Evolutionary conservation across 2,329 filamentous ascomycete species (phyloP), one percentile per base, ranked within the genome.

Genomic region (Niveomyces coronatus): DNA sequence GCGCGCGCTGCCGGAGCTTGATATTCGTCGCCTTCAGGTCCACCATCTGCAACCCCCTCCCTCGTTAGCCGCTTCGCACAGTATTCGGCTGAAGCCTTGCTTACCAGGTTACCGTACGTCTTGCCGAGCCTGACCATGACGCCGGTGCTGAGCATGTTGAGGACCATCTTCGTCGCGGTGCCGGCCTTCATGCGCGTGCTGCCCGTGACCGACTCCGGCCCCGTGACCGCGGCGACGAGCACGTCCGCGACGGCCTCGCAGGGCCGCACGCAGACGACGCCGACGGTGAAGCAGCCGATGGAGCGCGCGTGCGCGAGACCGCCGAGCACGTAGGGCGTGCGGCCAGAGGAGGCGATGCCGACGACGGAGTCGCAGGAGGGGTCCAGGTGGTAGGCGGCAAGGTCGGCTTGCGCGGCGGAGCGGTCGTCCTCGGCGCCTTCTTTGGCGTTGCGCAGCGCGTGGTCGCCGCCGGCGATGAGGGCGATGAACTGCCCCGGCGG

Each of bases 181-280:
- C 64, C 64, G 2, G 63, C 62, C 44, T 67, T 67, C 41, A 67
- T 51, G 20, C 64, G 50, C 1, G 64, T 67, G 44, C 63, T 67
- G 3, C 63, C 63, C n/a, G 62, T 63, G 3, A 65, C 53, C 4
- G 63, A 57, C 45, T 66, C 63, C 1, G 63, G 55, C 0, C 63
- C 63, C 1, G 61, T 60, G 2, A 65, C 49, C n/a, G 56, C 50
- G 14, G 49, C 50, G 35, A 66, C 62, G 37, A 63, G 34, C 31
- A 37, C 26, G 39, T 50, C 48, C 3, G 49, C 44, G 3, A 26
- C 44, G 7, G 51, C 30, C 0, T 49, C 51, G 5, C 60, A 62
- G 1, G 56, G 57, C 7, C 48, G 38, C n/a, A 57, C 53, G 40
- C 62, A 65, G 2, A 57, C 56, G 9, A 66, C 40, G 1, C 56